Base-by-base conservation (phyloP, 2,329 filamentous ascomycete genomes). In the Apiospora hydei region DNA sequence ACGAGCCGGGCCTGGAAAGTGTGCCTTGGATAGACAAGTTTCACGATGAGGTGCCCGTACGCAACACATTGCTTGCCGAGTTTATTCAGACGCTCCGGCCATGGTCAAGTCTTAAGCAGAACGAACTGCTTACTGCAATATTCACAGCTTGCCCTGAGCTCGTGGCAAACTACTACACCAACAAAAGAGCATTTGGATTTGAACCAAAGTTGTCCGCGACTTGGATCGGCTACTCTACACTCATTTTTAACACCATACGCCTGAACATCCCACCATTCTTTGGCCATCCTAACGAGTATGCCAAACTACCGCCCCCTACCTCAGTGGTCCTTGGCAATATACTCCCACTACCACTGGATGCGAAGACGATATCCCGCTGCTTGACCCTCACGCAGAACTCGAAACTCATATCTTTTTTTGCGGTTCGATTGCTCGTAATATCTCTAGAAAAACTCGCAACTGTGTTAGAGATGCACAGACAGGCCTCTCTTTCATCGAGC, bases 171-270 rank as follows among this genome's bases (percentile, higher is more conserved):
- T 99, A 97, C 81, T 98, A 98, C 79, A 86, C 91, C 61, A 91
- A 90, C 79, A 95, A 94, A 78, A 91, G 89, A 73, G 89, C 92
- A 70, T 96, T 98, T 77, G 90, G 92, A 0, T 94, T 97, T 74
- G 95, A 98, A 57, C 95, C 96, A 0, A 98, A 98, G 79, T 87
- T 97, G 6, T 96, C 95, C 3, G 92, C 95, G 64, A 96, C 95
- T 0, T 99, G 96, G 96, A 93, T 98, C 76, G 95, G 96, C 57
- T 98, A 97, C 80, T 94, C 95, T 0, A 91, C 95, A 0, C 94
- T 98, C 74, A 84, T 99, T 6, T 97, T 97, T 81, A 93, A 93
- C 73, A 90, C 92, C 0, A 90, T 98, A 66, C 89, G 92, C 72
- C 85, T 97, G 47, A 90, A 92, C 1, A 85, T 98, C 2, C 95